Base-by-base conservation (phyloP, 108 stramenopile genomes). In the Nannochloropsis granulata region DNA sequence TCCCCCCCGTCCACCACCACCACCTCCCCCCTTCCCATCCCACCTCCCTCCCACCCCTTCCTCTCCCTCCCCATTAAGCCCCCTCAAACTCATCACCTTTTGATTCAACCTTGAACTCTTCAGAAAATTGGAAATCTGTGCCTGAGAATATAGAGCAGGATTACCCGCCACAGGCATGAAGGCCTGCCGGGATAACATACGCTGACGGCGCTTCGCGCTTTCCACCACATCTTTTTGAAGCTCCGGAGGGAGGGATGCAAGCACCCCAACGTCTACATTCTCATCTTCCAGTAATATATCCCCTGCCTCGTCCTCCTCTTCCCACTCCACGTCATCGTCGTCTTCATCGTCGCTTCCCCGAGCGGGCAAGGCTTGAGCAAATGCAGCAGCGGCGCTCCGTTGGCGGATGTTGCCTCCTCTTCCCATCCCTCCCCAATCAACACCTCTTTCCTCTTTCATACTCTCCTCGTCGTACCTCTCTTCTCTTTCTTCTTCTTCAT, bases 111-210 rank as follows among this genome's bases (percentile, higher is more conserved):
- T n/a, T 24, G 83, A 82, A 79, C 92, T 92, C 82, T 91, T 92
- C 44, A 98, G 90, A 87, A 98, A 99, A 86, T 97, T 96, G 9
- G 92, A 83, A 44, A 99, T 44, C 83, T 99, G 98, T 34, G 93
- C 91, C 46, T 91, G 83, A 8, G 96, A 97, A 89, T 95, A 96
- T 46, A 89, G 86, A 8, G 90, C 89, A 10, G 96, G 95, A 86
- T 97, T 89, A 44, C 93, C 93, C 3, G 98, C 97, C 2, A 94
- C 96, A 2, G 92, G 91, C 89, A 99, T 96, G 83, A 93, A 98
- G 89, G 95, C 95, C 24, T 91, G 85, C 7, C 98, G 94, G 78
- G 92, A 92, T 78, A 92, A 88, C 83, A 96, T 89, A 43, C 97
- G 92, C 78, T 96, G 94, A 13, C 91, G 84, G 23, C 91, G 90